Evolutionary conservation across 306 rosid genomes (phyloP).

Genomic region (Neltuma alba): DNA sequence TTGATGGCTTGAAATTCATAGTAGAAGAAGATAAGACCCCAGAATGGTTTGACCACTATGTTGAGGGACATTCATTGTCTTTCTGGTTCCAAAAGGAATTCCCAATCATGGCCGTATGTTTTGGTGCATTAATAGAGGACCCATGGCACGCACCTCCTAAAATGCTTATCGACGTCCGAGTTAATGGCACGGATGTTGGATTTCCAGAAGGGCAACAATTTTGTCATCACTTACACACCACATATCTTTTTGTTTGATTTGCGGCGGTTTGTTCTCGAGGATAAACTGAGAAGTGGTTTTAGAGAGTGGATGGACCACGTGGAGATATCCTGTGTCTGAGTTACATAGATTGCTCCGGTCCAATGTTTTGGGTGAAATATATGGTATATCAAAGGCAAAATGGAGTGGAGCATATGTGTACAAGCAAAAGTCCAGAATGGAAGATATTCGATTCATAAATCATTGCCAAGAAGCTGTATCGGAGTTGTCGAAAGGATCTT

Average conservation of each 20-base stretch:
- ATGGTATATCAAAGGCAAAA: background rate
- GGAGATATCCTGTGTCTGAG: background rate
- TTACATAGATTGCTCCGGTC: background rate
- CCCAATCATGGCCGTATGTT: background rate
- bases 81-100: background rate
- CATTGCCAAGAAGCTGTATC: background rate
- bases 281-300: background rate
- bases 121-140: background rate
- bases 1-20: background rate
- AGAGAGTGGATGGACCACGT: background rate
- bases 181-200: background rate
- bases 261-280: background rate
- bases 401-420: background rate
- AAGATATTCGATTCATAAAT: background rate
- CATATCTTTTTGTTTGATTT: conserved; percentile 9
- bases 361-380: background rate
- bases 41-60: background rate
- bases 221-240: background rate
- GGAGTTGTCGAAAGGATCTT: background rate
- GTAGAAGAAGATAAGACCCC: background rate
- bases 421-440: background rate
- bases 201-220: background rate
- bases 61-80: background rate
- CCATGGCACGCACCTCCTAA: background rate
- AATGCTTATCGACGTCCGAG: background rate